Conservation (phyloP, 164 flowering plant species). For the Paratinospora sagittata region DNA sequence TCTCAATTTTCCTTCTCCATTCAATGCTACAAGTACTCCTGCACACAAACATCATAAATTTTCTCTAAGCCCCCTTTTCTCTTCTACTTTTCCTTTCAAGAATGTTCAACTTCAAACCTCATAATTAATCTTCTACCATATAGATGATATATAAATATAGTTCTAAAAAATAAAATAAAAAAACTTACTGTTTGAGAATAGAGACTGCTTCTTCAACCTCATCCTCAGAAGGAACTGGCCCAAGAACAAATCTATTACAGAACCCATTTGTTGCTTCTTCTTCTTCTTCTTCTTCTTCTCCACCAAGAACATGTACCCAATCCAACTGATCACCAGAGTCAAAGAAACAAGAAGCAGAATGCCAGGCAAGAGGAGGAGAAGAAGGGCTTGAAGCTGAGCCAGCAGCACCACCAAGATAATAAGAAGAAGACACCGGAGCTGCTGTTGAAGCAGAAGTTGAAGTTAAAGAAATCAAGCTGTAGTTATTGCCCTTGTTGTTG, state of each 20-base stretch:
- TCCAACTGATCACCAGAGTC: conserved; percentile 43
- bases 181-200: conserved; percentile 53
- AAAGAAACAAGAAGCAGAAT: conserved; percentile 12
- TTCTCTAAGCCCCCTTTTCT: background rate
- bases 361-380: conserved; percentile 5
- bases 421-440: conserved; percentile 10
- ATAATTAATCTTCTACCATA: background rate
- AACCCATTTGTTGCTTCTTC: background rate
- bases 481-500: conserved; percentile 8
- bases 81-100: background rate
- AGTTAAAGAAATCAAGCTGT: conserved; percentile 19
- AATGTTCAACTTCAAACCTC: background rate
- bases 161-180: background rate
- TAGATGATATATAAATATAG: background rate
- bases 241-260: conserved; percentile 33
- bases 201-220: conserved; percentile 58
- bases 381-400: conserved; percentile 7
- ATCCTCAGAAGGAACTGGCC: conserved; percentile 50
- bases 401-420: background rate
- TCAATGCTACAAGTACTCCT: background rate
- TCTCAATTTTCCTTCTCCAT: background rate
- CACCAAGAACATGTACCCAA: conserved; percentile 30
- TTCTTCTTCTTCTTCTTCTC: conserved; percentile 13
- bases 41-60: background rate
- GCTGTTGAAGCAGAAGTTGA: conserved; percentile 15